Evolutionary conservation across 2,329 filamentous ascomycete species (phyloP).

Genomic region (Diaporthe citrichinensis): DNA sequence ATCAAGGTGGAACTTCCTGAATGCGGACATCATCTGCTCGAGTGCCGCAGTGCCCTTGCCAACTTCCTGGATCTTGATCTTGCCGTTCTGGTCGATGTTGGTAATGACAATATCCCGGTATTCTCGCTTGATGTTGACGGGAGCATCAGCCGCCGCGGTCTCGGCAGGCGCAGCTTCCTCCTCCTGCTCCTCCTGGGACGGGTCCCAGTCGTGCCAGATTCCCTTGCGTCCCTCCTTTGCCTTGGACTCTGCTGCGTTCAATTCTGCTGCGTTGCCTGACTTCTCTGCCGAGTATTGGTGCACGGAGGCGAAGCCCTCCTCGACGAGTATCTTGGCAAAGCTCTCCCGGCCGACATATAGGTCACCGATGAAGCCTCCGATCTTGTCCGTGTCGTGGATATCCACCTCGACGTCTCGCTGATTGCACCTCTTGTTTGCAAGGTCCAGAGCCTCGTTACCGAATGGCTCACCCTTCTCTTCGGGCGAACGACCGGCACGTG

Average conservation of each 20-base stretch:
- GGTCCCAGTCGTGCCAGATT: conserved; percentile 95
- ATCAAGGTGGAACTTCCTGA: conserved; percentile 91
- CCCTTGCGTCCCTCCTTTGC: conserved; percentile 92
- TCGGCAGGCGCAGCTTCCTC: conserved; percentile 66
- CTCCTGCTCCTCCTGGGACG: conserved; percentile 81
- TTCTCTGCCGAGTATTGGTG: conserved; percentile 97
- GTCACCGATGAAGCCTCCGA: conserved; percentile 96
- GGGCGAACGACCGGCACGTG: conserved; percentile 81
- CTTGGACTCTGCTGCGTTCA: conserved; percentile 87
- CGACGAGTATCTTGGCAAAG: conserved; percentile 92
- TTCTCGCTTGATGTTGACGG: conserved; percentile 80
- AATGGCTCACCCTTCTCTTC: conserved; percentile 92
- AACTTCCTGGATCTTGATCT: conserved; percentile 91
- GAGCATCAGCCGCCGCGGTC: conserved; percentile 65
- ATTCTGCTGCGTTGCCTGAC: conserved; percentile 88
- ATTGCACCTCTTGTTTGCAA: conserved; percentile 88
- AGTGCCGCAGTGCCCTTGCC: conserved; percentile 88
- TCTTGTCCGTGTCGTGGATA: conserved; percentile 94
- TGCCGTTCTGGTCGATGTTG: conserved; percentile 85
- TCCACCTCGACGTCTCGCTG: conserved; percentile 98
- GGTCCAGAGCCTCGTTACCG: conserved; percentile 92
- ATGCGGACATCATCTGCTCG: conserved; percentile 89
- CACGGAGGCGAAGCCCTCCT: conserved; percentile 93
- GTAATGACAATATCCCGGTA: conserved; percentile 96
- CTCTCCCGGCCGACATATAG: conserved; percentile 95